Evolutionary conservation across 192 early-diverging fungal genomes (phyloP).

Genomic region (Podila clonocystis): DNA sequence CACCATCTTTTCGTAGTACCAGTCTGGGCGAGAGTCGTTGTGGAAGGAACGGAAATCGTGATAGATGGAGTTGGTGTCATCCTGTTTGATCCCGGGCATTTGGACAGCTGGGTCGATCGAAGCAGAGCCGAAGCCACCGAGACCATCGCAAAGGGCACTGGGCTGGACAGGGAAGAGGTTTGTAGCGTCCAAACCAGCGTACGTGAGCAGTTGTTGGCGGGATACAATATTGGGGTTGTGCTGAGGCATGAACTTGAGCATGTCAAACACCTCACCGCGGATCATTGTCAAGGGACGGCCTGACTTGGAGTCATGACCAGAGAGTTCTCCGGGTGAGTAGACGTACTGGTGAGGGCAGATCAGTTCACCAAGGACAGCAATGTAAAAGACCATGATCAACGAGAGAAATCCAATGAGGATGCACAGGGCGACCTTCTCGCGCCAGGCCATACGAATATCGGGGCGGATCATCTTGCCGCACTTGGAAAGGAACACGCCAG

Average conservation of each 20-base stretch:
- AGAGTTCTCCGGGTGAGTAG: conserved; percentile 74
- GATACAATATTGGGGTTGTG: conserved; percentile 62
- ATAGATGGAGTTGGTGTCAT: conserved; percentile 69
- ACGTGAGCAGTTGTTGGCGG: conserved; percentile 56
- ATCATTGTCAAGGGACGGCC: conserved; percentile 68
- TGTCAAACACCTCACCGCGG: conserved; percentile 86
- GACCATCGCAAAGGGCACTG: conserved; percentile 64
- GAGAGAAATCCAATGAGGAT: conserved; percentile 85
- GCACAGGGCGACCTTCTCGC: conserved; percentile 96
- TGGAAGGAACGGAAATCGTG: conserved; percentile 78
- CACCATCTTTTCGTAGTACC: conserved; percentile 70
- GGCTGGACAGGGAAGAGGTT: conserved; percentile 75
- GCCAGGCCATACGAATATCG: conserved; percentile 93
- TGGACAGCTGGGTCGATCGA: conserved; percentile 58
- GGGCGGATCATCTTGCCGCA: conserved; percentile 84
- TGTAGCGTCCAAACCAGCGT: conserved; percentile 73
- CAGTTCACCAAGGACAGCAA: conserved; percentile 77
- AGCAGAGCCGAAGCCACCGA: conserved; percentile 55
- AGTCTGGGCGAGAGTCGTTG: conserved; percentile 71
- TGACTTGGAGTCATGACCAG: conserved; percentile 24
- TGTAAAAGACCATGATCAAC: conserved; percentile 85
- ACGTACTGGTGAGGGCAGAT: conserved; percentile 81
- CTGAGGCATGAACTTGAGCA: conserved; percentile 70
- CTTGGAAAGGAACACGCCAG: conserved; percentile 67
- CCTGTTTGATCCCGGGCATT: conserved; percentile 56